These are phyloP conservation scores for Cruciata laevipes DNA, from an alignment of 257 asterid species.

Conservation along the genomic window DNA sequence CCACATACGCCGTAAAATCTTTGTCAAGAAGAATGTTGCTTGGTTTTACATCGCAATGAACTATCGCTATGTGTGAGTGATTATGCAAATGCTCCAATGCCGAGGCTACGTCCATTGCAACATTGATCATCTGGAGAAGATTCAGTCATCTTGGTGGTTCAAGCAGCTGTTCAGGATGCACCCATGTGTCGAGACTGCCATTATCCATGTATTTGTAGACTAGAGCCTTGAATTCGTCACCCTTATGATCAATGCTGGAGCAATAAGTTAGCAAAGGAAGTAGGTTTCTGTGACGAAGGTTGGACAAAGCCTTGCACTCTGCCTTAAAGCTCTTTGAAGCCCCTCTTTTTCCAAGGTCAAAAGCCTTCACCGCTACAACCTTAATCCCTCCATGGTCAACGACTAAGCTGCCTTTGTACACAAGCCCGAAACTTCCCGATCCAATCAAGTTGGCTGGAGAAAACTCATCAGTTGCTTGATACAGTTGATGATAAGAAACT, in stretches of 20 bases:
- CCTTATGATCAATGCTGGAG: not conserved
- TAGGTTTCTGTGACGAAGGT: not conserved
- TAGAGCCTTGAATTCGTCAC: not conserved
- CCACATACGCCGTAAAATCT: conserved; percentile 58
- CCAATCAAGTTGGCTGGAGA: conserved; percentile 5
- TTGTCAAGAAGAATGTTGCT: conserved; percentile 74
- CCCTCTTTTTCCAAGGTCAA: not conserved
- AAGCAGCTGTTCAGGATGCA: not conserved
- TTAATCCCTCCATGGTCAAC: too few species aligned
- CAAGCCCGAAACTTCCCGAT: not conserved
- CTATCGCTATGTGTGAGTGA: conserved; percentile 57
- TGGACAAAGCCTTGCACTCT: not conserved
- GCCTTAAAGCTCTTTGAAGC: not conserved
- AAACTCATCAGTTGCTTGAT: too few species aligned
- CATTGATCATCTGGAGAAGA: not conserved
- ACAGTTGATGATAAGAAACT: not conserved
- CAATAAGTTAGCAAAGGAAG: not conserved
- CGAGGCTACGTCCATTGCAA: not conserved
- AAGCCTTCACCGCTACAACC: not conserved
- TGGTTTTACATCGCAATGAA: conserved; percentile 80
- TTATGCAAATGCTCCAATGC: conserved; percentile 49
- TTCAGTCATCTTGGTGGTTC: not conserved
- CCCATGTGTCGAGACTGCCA: not conserved
- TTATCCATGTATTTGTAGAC: conserved; percentile 1
- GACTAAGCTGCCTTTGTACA: not conserved